Base-by-base conservation (phyloP, 805 yeast genomes). In the Ogataea trehaloabstinens region DNA sequence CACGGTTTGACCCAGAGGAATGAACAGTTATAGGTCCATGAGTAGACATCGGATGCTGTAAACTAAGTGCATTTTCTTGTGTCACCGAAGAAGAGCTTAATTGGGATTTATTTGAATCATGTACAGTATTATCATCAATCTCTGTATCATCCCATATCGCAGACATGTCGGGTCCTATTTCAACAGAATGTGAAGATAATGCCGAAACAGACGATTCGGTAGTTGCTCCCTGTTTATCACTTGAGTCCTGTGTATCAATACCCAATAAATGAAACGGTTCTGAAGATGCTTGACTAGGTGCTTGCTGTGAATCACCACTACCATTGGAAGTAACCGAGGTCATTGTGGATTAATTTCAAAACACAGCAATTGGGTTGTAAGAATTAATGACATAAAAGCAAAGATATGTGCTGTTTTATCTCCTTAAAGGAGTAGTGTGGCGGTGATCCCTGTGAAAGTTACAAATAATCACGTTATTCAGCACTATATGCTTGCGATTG, bases 21-120 rank as follows among this genome's bases (percentile, higher is more conserved):
- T 20, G 12, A 64, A 42, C 16, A 66, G 51, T 41, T 59, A 67
- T 5, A 68, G 73, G 5, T 67, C 70, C 34, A 63, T 58, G 53
- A 56, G 70, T 33, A 52, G 65, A 38, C 48, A 45, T 38, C 4
- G 52, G 47, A 13, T 44, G 44, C 22, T 46, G 50, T 15, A 43
- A 34, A 13, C 46, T 35, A 12, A 42, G 28, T 6, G 41, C 45
- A n/a, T 34, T 44, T 35, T 41, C 51, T 12, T 45, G 47, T 4
- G 38, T 38, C 4, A 36, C 31, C 16, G 41, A 22, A 12, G 25
- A 22, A 22, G n/a, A n/a, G n/a, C n/a, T n/a, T n/a, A n/a, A 30
- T 6, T 30, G 7, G 7, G 27, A n/a, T n/a, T n/a, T n/a, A n/a
- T n/a, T n/a, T n/a, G n/a, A n/a, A n/a, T n/a, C n/a, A n/a, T n/a